phyloP scores from a whole-genome alignment of 768 basidiomycete genomes.

The Candolleomyces aberdarensis region DNA sequence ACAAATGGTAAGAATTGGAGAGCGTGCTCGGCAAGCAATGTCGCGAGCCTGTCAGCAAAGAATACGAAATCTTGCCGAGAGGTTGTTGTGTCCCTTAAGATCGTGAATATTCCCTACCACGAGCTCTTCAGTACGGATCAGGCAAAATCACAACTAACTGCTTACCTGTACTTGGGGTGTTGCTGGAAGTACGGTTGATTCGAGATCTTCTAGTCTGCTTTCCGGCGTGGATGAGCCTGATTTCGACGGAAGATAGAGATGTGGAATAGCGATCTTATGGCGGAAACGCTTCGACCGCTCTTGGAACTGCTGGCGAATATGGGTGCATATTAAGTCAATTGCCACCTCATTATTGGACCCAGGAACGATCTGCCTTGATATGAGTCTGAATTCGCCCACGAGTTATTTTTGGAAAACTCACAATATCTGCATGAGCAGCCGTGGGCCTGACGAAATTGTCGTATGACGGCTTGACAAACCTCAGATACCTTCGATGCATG shows the following conservation, averaged over 20 bases:
- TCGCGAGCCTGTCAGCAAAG: constrained; percentile 84
- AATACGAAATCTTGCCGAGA: constrained; percentile 87
- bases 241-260: constrained; percentile 31
- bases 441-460: constrained; percentile 93
- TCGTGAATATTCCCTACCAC: constrained; percentile 82
- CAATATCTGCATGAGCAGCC: constrained; percentile 86
- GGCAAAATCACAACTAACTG: background rate
- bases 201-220: constrained; percentile 39
- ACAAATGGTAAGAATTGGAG: constrained; percentile 78
- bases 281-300: constrained; percentile 76
- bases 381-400: background rate
- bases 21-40: constrained; percentile 80
- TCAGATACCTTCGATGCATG: constrained; percentile 62
- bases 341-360: constrained; percentile 87
- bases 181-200: constrained; percentile 66
- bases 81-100: constrained; percentile 71
- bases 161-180: constrained; percentile 78
- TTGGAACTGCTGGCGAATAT: constrained; percentile 80
- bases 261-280: constrained; percentile 63
- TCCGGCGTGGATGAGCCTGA: constrained; percentile 37
- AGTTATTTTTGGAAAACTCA: constrained; percentile 6
- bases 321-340: constrained; percentile 90
- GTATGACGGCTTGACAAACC: constrained; percentile 92
- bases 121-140: background rate
- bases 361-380: constrained; percentile 76